These are phyloP conservation scores for Colletotrichum spaethianum DNA, from an alignment of 2,329 filamentous ascomycete species.

Conservation along the genomic window DNA sequence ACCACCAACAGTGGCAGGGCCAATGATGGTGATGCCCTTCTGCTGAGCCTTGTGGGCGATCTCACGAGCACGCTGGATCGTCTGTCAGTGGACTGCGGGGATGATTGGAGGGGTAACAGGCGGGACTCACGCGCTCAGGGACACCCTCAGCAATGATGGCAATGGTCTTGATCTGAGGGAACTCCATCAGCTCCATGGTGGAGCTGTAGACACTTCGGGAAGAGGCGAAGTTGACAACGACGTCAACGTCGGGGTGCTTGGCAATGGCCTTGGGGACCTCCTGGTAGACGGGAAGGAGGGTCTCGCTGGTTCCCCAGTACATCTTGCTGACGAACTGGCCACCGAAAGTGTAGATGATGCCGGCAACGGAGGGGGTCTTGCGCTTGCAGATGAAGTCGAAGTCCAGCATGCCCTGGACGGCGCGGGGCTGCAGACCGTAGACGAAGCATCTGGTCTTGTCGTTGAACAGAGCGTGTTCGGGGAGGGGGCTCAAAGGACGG, in stretches of 20 bases:
- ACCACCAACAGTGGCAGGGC: constrained; percentile 97
- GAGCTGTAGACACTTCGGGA: constrained; percentile 99
- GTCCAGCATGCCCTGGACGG: constrained; percentile 94
- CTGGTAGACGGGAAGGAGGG: constrained; percentile 98
- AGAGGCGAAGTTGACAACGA: constrained; percentile 99
- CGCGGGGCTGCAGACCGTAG: constrained; percentile 97
- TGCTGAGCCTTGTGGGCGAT: constrained; percentile 96
- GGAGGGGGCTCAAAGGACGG: constrained; percentile 89
- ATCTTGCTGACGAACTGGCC: constrained; percentile 99
- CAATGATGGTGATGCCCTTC: constrained; percentile 99
- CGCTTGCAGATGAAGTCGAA: constrained; percentile 99
- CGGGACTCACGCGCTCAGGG: constrained; percentile 86
- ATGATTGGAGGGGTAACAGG: background rate
- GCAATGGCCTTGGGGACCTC: constrained; percentile 90
- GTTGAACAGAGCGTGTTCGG: constrained; percentile 94
- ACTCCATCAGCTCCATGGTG: constrained; percentile 98
- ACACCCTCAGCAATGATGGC: constrained; percentile 99
- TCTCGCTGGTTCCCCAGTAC: constrained; percentile 99
- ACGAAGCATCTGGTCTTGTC: constrained; percentile 99
- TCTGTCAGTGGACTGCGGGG: constrained; percentile 41
- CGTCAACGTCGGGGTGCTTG: constrained; percentile 98
- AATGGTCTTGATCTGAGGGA: constrained; percentile 97
- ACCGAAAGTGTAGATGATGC: constrained; percentile 99
- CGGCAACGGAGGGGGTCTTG: constrained; percentile 93
- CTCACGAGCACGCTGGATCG: constrained; percentile 87